Conservation (phyloP, 2,329 filamentous ascomycete genomes). For the Colletotrichum sp. region DNA sequence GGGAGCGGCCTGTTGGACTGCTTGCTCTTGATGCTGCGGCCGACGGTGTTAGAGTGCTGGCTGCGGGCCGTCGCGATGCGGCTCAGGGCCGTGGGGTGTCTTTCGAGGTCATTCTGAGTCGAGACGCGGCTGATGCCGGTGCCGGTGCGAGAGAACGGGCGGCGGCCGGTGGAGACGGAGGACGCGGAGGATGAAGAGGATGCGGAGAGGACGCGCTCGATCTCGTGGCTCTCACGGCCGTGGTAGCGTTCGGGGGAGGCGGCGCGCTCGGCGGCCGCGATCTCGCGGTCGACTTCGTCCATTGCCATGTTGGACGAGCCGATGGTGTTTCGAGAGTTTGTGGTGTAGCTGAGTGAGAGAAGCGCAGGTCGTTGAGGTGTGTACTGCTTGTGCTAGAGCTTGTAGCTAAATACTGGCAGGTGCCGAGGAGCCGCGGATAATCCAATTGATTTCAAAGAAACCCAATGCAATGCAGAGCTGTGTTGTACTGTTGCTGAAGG, state of each 20-base stretch:
- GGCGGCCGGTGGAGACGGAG: constrained; percentile 37
- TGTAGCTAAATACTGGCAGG: background rate
- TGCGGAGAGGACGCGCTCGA: constrained; percentile 64
- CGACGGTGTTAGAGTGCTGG: constrained; percentile 77
- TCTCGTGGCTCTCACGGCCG: constrained; percentile 53
- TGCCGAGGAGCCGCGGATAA: background rate
- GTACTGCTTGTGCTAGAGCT: background rate
- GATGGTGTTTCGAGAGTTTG: background rate
- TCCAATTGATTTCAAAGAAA: background rate
- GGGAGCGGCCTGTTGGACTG: constrained; percentile 67
- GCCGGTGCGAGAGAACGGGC: constrained; percentile 38
- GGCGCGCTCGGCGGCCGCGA: constrained; percentile 59
- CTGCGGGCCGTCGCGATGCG: constrained; percentile 74
- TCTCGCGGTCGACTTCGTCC: constrained; percentile 59
- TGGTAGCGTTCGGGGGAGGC: constrained; percentile 49
- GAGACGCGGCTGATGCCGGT: constrained; percentile 64
- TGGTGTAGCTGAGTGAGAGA: background rate
- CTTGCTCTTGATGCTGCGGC: constrained; percentile 52
- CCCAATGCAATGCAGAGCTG: background rate
- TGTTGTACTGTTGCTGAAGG: background rate
- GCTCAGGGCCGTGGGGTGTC: constrained; percentile 71
- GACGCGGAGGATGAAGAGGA: constrained; percentile 56
- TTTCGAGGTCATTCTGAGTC: constrained; percentile 71
- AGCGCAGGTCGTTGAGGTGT: background rate
- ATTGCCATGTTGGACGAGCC: constrained; percentile 38